Conservation (phyloP, 108 stramenopile species). For the Asterionellopsis glacialis region DNA sequence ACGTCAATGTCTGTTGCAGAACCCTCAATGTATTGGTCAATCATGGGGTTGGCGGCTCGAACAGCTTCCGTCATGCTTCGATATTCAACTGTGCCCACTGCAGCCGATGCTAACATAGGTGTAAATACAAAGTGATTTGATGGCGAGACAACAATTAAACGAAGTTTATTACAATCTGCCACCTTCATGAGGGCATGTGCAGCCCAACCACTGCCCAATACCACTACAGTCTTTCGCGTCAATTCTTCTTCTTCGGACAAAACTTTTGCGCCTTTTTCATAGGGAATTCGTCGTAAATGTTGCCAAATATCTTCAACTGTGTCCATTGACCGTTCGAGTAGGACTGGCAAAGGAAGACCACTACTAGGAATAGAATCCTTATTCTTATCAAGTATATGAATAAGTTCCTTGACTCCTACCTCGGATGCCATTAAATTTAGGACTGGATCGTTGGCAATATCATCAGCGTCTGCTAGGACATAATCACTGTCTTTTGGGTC, state of each 20-base stretch:
- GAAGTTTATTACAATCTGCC: slow-evolving; percentile 47
- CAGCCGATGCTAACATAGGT: slow-evolving; percentile 64
- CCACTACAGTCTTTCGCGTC: slow-evolving; percentile 33
- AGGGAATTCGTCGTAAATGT: slow-evolving; percentile 35
- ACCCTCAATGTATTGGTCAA: slow-evolving; percentile 40
- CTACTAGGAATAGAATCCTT: too few relatives aligned
- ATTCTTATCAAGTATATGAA: too few relatives aligned
- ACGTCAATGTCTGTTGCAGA: slow-evolving; percentile 34
- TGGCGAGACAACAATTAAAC: slow-evolving; percentile 57
- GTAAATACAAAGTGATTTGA: slow-evolving; percentile 78
- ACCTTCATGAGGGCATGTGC: slow-evolving; percentile 63
- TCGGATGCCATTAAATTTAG: too few relatives aligned
- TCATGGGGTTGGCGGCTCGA: slow-evolving; percentile 38
- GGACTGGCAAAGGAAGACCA: background rate
- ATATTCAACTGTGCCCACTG: slow-evolving; percentile 68
- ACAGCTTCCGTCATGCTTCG: slow-evolving; percentile 69
- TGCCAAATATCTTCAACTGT: slow-evolving; percentile 44
- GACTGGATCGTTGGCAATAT: too few relatives aligned
- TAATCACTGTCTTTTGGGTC: too few relatives aligned
- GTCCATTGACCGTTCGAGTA: slow-evolving; percentile 25
- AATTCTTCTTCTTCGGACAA: slow-evolving; percentile 2
- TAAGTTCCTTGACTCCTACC: too few relatives aligned
- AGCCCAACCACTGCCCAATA: slow-evolving; percentile 51
- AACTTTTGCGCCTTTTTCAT: slow-evolving; percentile 28
- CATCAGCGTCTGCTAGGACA: too few relatives aligned